Percentiles rank a stretch among this genome's conserved stretches.
These are phyloP conservation scores for Hypoxylon rubiginosum DNA, from an alignment of 2,329 filamentous ascomycete genomes.

Conservation along the genomic window DNA sequence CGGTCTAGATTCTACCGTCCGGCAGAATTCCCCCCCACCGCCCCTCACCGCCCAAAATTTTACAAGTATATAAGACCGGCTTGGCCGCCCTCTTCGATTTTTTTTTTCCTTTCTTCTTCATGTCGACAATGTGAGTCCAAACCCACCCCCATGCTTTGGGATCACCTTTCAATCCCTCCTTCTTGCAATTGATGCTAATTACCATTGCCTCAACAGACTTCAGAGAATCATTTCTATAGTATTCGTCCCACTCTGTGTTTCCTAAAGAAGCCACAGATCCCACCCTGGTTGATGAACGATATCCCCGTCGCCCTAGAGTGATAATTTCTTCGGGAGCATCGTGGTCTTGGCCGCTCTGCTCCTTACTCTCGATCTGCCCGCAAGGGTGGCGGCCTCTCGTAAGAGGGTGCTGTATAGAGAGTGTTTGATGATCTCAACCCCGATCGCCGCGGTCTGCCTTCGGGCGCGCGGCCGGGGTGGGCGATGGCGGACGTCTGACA, in stretches of 20 bases:
- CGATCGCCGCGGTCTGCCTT: slow-evolving; percentile 75
- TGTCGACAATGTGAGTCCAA: slow-evolving; percentile 71
- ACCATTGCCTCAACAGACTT: slow-evolving; percentile 42
- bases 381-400: slow-evolving; percentile 68
- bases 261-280: slow-evolving; percentile 92
- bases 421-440: slow-evolving; percentile 97
- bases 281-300: slow-evolving; percentile 95
- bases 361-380: slow-evolving; percentile 70
- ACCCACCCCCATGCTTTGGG: slow-evolving; percentile 53
- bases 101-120: slow-evolving; percentile 64
- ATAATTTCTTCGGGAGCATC: slow-evolving; percentile 64
- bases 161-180: slow-evolving; percentile 2
- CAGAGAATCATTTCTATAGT: slow-evolving; percentile 99
- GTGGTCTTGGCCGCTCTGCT: slow-evolving; percentile 57
- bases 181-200: slow-evolving; percentile 4
- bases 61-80: slow-evolving; percentile 57
- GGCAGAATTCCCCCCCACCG: slow-evolving; percentile 1
- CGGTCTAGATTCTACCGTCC: background rate
- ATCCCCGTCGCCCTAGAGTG: slow-evolving; percentile 93
- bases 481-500: slow-evolving; percentile 93
- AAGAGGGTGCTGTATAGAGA: slow-evolving; percentile 76
- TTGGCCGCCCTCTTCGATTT: slow-evolving; percentile 51
- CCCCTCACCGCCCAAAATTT: background rate
- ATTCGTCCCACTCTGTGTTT: slow-evolving; percentile 92
- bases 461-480: slow-evolving; percentile 83